Base-by-base conservation (phyloP, 202 grass and related monocot genomes). In the Zizania palustris region DNA sequence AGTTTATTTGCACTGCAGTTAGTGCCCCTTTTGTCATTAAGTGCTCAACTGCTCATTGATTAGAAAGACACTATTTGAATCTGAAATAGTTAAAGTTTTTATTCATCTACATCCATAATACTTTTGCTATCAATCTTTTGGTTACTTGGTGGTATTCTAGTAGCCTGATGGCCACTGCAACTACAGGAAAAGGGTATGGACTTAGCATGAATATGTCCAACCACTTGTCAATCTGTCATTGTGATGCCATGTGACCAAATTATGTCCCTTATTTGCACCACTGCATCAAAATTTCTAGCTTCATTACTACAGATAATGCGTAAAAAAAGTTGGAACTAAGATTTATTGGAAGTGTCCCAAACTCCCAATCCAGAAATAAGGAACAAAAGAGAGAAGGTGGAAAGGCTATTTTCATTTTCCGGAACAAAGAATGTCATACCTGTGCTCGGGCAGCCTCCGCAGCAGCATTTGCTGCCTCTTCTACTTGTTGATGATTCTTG, bases 401-500 rank as follows among this genome's bases (percentile, higher is more conserved):
- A 34, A 53, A 35, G 36, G n/a, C 3, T 45, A 61, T 21, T 75
- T 72, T 77, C 60, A 73, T 55, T 73, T 45, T 28, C 28, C n/a
- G 61, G 56, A 80, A 73, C 54, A 71, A 73, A 80, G 14, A 76
- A 60, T 11, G 28, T 2, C 28, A 28, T 85, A 93, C 96, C 92
- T 99, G 96, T 54, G 92, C 88, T 44, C 92, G 92, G 70, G 96
- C 96, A 88, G 86, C 92, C 5, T 82, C 70, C 6, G 96, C 92
- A 4, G 96, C 92, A 61, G 77, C 77, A 89, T 70, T 91, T 75
- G 90, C 92, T 62, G 96, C 92, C 81, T 99, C 96, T 85, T 93
- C 92, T 75, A 96, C 90, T 64, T 99, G 89, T 74, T 99, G 96
- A 42, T 89, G 88, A 83, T 82, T 85, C 81, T 99, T 99, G 28